Evolutionary conservation across 2,329 filamentous ascomycete genomes (phyloP).

Genomic region (Talaromyces sp.): DNA sequence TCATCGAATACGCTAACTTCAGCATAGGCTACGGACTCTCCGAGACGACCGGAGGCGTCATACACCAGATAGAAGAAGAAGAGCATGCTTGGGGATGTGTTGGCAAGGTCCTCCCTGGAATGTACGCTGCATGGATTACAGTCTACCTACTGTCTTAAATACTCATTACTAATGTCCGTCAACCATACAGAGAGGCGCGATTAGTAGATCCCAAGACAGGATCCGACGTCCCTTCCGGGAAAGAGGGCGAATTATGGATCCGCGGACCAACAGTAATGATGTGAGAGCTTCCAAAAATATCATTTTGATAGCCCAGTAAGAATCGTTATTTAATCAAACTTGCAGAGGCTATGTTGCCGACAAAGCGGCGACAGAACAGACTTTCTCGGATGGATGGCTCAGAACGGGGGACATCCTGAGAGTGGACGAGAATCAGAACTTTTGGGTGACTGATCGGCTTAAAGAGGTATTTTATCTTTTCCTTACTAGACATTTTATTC

Average conservation of each 20-base stretch:
- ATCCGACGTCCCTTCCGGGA: slow-evolving; percentile 21
- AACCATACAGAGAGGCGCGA: slow-evolving; percentile 21
- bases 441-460: slow-evolving; percentile 26
- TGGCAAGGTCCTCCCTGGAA: slow-evolving; percentile 24
- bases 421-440: slow-evolving; percentile 23
- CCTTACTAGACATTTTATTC: background rate
- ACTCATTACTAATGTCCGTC: background rate
- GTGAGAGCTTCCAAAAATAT: slow-evolving; percentile 11
- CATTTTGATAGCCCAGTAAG: background rate
- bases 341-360: slow-evolving; percentile 24
- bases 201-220: slow-evolving; percentile 24
- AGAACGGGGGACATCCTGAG: slow-evolving; percentile 25
- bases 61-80: slow-evolving; percentile 24
- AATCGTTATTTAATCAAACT: background rate
- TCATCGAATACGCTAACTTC: background rate
- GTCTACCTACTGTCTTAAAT: background rate
- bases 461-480: slow-evolving; percentile 23
- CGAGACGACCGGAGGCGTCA: slow-evolving; percentile 23
- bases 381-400: slow-evolving; percentile 25
- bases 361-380: slow-evolving; percentile 23
- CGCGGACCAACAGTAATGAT: slow-evolving; percentile 25
- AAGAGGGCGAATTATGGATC: slow-evolving; percentile 26
- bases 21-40: slow-evolving; percentile 24
- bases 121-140: background rate
- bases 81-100: slow-evolving; percentile 22